These are phyloP conservation scores for Schoenoplectus triqueter DNA, from an alignment of 202 grass and related monocot species.

Conservation along the genomic window DNA sequence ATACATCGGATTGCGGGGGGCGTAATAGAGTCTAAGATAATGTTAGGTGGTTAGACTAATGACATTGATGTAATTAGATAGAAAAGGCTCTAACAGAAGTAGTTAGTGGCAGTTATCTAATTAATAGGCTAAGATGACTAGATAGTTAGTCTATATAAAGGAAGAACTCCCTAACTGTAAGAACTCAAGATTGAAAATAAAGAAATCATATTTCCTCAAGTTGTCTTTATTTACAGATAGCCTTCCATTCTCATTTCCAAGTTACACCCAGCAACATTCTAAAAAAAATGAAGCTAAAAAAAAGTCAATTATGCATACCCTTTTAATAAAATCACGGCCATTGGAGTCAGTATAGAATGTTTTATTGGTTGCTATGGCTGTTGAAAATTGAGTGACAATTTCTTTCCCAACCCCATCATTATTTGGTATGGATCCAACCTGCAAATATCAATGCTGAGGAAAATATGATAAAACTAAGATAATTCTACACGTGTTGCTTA, in stretches of 20 bases:
- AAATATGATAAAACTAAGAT: background rate
- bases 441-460: constrained; percentile 18
- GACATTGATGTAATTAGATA: no score
- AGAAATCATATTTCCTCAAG: no score
- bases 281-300: constrained; percentile 23
- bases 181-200: no score
- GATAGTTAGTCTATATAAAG: no score
- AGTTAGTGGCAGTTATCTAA: no score
- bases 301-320: constrained; percentile 32
- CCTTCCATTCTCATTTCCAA: background rate
- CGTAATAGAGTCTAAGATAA: no score
- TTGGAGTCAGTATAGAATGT: constrained; percentile 62
- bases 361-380: constrained; percentile 48
- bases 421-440: constrained; percentile 53
- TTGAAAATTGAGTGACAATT: constrained; percentile 46
- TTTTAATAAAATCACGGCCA: constrained; percentile 90
- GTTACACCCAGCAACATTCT: background rate
- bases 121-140: no score
- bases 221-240: no score
- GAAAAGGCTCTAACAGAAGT: no score
- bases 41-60: no score
- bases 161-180: no score
- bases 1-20: no score
- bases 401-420: constrained; percentile 55
- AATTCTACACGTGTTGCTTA: background rate